These are phyloP conservation scores for Suillus alpinus DNA, from an alignment of 768 basidiomycete genomes.

Conservation along the genomic window DNA sequence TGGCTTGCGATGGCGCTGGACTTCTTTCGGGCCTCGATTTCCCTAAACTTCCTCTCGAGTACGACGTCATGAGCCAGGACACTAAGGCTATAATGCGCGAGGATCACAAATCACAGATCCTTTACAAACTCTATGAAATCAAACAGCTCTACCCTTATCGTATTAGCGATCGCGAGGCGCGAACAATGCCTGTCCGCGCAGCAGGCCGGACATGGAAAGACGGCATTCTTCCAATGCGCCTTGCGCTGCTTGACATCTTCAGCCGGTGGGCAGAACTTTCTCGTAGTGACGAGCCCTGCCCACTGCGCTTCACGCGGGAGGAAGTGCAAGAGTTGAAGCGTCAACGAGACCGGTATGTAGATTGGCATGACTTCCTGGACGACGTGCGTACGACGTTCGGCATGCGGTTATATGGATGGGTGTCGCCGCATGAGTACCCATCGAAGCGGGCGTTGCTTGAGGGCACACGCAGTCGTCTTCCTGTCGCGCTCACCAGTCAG, in stretches of 20 bases:
- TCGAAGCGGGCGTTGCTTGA: conserved; percentile 14
- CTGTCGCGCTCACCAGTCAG: conserved; percentile 11
- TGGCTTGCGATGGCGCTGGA: conserved; percentile 4
- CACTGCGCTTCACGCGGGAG: conserved; percentile 14
- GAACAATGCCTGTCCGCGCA: conserved; percentile 14
- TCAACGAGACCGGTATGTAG: conserved; percentile 14
- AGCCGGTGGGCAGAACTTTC: conserved; percentile 11
- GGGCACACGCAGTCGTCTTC: conserved; percentile 10
- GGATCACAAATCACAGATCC: conserved; percentile 14
- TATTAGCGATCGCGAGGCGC: conserved; percentile 8
- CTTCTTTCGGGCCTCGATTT: conserved; percentile 12
- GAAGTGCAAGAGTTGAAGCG: conserved; percentile 10
- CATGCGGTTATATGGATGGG: conserved; percentile 16
- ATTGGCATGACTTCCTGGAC: conserved; percentile 15
- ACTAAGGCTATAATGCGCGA: conserved; percentile 9
- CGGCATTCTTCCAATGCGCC: conserved; percentile 14
- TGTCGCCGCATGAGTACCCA: conserved; percentile 12
- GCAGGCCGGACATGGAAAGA: conserved; percentile 18
- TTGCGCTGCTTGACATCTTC: conserved; percentile 13
- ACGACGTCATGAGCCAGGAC: conserved; percentile 11
- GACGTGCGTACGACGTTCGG: conserved; percentile 13
- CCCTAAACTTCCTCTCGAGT: conserved; percentile 12
- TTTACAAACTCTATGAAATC: conserved; percentile 15
- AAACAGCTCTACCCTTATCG: conserved; percentile 17
- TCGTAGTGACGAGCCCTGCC: conserved; percentile 10